Conservation (phyloP, 371 early-diverging fungal genomes). For the Lichtheimia ornata region DNA sequence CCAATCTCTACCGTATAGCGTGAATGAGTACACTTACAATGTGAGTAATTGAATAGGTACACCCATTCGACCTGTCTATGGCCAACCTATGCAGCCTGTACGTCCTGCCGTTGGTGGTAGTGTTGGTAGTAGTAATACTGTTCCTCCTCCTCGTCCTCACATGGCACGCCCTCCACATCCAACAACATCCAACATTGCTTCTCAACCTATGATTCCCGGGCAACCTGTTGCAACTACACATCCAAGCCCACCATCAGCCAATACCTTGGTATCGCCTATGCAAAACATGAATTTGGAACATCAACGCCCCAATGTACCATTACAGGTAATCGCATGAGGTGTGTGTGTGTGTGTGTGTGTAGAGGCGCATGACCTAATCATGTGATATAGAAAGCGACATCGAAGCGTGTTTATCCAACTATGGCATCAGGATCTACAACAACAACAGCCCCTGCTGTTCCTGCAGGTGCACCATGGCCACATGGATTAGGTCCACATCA, state of each 20-base stretch:
- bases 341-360: not conserved
- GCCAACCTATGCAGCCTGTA: conserved; percentile 10
- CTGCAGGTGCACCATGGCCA: not conserved
- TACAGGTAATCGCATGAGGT: not conserved
- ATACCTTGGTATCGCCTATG: conserved; percentile 26
- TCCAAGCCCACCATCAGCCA: not conserved
- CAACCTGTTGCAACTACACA: not conserved
- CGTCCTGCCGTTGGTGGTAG: not conserved
- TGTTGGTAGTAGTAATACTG: too few species aligned
- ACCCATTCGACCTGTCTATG: conserved; percentile 9
- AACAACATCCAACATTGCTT: not conserved
- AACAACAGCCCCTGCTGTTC: not conserved
- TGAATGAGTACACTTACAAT: too few species aligned
- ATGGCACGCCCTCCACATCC: not conserved
- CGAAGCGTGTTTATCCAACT: conserved; percentile 35
- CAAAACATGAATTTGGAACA: conserved; percentile 36
- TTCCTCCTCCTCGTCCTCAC: too few species aligned
- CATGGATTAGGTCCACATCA: not conserved
- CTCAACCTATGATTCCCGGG: conserved; percentile 1
- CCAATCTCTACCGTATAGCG: not conserved
- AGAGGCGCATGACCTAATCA: not conserved
- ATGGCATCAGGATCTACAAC: conserved; percentile 8
- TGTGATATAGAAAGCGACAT: not conserved
- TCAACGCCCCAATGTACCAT: conserved; percentile 4
- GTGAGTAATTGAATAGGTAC: not conserved